phyloP scores from a whole-genome alignment of 352 stramenopile genomes.

The Chrysophaeum taylorii region DNA sequence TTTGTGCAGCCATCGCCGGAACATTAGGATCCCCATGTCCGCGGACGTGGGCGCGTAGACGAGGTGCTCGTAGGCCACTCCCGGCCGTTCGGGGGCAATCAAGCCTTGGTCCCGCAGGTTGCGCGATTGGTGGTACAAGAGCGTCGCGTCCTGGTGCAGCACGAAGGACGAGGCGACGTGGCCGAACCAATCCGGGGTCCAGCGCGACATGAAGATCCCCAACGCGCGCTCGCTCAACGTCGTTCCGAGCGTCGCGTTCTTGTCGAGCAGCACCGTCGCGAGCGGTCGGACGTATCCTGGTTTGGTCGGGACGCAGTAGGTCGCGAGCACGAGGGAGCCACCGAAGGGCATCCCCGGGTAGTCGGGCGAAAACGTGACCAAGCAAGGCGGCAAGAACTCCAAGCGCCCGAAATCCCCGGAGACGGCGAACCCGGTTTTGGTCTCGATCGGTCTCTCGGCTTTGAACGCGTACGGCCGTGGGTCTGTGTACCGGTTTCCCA shows the following conservation, averaged over 20 bases:
- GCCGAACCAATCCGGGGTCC: conserved; percentile 29
- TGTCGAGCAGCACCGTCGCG: conserved; percentile 28
- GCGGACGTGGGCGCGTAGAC: conserved; percentile 12
- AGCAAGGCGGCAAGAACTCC: no score
- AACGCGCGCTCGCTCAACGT: conserved; percentile 9
- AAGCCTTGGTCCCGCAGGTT: conserved; percentile 18
- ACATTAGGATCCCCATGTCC: conserved; percentile 27
- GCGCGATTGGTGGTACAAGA: conserved; percentile 29
- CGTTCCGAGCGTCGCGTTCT: conserved; percentile 22
- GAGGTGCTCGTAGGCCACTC: conserved; percentile 14
- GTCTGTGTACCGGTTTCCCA: no score
- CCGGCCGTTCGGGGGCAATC: background rate
- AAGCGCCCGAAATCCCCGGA: no score
- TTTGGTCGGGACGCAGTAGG: conserved; percentile 26
- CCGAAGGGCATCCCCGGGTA: conserved; percentile 17
- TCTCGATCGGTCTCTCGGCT: no score
- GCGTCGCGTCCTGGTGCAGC: conserved; percentile 30
- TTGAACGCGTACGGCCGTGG: no score
- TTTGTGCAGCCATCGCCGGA: conserved; percentile 25
- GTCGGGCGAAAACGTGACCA: no score
- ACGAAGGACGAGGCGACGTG: conserved; percentile 24
- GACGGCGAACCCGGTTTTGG: no score
- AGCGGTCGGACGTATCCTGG: conserved; percentile 28
- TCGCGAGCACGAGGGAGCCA: conserved; percentile 21
- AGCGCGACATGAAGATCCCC: conserved; percentile 18